phyloP scores from a whole-genome alignment of 495 filamentous ascomycete species.

The Penicillium arizonense region DNA sequence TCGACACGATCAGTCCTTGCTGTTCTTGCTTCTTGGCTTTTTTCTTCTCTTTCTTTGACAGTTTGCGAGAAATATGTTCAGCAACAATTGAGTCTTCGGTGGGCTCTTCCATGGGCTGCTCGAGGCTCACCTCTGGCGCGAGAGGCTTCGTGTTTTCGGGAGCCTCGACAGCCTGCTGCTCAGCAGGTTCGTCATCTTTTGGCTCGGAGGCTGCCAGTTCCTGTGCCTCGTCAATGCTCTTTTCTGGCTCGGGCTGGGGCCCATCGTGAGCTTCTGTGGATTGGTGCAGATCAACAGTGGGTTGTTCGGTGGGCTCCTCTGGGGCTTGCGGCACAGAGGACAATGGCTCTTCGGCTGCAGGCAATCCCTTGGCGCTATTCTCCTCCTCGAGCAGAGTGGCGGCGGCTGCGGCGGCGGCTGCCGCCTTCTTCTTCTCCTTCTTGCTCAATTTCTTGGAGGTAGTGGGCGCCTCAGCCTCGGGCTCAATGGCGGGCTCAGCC shows the following conservation, averaged over 20 bases:
- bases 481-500: neutral
- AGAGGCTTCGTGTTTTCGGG: neutral
- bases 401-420: slow-evolving; percentile 12
- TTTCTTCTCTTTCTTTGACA: slow-evolving; percentile 43
- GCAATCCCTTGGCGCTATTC: slow-evolving; percentile 12
- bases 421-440: slow-evolving; percentile 21
- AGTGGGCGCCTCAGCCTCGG: neutral
- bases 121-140: neutral
- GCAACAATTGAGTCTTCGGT: slow-evolving; percentile 1
- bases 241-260: neutral
- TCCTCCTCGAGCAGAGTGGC: slow-evolving; percentile 2
- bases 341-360: slow-evolving; percentile 1
- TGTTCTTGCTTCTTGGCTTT: slow-evolving; percentile 38
- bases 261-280: neutral
- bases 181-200: neutral
- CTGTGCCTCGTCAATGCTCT: neutral
- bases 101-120: neutral
- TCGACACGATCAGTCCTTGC: slow-evolving; percentile 4
- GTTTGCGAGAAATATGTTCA: slow-evolving; percentile 20
- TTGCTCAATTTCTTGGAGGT: slow-evolving; percentile 21
- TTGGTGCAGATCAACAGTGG: neutral
- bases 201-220: neutral
- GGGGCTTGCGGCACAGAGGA: neutral
- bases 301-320: neutral
- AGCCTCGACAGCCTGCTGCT: neutral